Evolutionary conservation across 2,329 filamentous ascomycete species (phyloP).

Genomic region (Akanthomyces muscarius): DNA sequence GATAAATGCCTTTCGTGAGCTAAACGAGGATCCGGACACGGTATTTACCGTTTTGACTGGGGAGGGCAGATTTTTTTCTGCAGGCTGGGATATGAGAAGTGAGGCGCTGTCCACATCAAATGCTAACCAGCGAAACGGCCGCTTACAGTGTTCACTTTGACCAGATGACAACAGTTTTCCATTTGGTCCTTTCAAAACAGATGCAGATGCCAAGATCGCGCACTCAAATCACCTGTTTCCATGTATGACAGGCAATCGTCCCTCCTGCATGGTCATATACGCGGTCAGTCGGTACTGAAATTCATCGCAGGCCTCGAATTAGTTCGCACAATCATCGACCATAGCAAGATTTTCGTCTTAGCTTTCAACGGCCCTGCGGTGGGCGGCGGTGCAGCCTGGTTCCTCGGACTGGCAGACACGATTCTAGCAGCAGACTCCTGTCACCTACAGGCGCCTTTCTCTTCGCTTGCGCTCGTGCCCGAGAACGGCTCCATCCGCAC

Average conservation of each 20-base stretch:
- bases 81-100: constrained; percentile 13
- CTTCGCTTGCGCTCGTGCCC: constrained; percentile 10
- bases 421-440: not conserved
- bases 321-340: constrained; percentile 15
- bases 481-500: constrained; percentile 11
- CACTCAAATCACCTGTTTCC: too few relatives aligned
- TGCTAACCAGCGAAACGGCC: not conserved
- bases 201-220: too few relatives aligned
- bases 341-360: constrained; percentile 13
- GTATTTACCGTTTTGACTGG: constrained; percentile 15
- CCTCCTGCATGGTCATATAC: too few relatives aligned
- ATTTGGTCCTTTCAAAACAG: not conserved
- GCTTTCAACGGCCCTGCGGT: constrained; percentile 15
- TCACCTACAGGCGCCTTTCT: constrained; percentile 7
- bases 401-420: constrained; percentile 12
- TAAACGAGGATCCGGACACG: constrained; percentile 15
- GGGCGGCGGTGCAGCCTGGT: constrained; percentile 16
- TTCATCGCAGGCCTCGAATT: constrained; percentile 13
- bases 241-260: too few relatives aligned
- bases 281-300: too few relatives aligned
- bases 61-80: constrained; percentile 13
- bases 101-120: not conserved
- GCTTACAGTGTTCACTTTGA: not conserved
- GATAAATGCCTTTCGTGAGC: constrained; percentile 14
- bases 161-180: not conserved